These are phyloP conservation scores for Blastocladiella emersonii DNA, from an alignment of 371 early-diverging fungal species.

Conservation along the genomic window DNA sequence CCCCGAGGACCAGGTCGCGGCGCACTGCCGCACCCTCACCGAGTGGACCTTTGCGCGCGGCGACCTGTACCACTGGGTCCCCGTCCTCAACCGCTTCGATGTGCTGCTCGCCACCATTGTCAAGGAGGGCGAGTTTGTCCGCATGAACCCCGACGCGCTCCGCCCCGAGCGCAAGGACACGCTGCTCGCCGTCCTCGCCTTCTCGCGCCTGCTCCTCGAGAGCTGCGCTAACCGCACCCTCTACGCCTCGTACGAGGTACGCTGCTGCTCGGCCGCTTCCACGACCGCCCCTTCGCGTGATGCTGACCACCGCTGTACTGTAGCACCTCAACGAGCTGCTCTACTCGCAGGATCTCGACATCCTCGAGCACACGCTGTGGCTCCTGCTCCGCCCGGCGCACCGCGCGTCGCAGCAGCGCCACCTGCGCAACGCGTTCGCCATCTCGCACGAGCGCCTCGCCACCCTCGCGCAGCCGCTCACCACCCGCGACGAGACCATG, in stretches of 20 bases:
- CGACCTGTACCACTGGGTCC: slow-evolving; percentile 89
- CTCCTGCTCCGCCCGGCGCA: slow-evolving; percentile 71
- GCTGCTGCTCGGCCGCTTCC: neutral
- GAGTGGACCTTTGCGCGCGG: slow-evolving; percentile 72
- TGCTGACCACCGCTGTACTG: neutral
- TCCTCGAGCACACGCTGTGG: slow-evolving; percentile 52
- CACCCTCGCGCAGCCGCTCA: slow-evolving; percentile 33
- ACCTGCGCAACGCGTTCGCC: slow-evolving; percentile 44
- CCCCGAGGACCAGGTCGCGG: slow-evolving; percentile 41
- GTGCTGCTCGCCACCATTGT: slow-evolving; percentile 50
- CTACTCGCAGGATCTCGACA: slow-evolving; percentile 53
- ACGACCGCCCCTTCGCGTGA: neutral
- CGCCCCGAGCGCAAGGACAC: slow-evolving; percentile 32
- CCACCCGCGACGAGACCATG: neutral
- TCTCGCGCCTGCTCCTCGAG: slow-evolving; percentile 72
- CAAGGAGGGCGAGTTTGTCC: slow-evolving; percentile 42
- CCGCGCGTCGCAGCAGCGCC: slow-evolving; percentile 54
- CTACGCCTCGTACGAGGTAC: slow-evolving; percentile 83
- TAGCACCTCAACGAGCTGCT: slow-evolving; percentile 60
- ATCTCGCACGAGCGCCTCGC: slow-evolving; percentile 46
- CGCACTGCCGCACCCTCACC: slow-evolving; percentile 14
- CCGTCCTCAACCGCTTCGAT: slow-evolving; percentile 85
- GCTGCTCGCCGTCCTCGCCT: slow-evolving; percentile 52
- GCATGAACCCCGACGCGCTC: slow-evolving; percentile 40
- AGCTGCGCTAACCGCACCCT: slow-evolving; percentile 87